Evolutionary conservation across 768 basidiomycete genomes (phyloP).

Genomic region (Lactarius hengduanensis): DNA sequence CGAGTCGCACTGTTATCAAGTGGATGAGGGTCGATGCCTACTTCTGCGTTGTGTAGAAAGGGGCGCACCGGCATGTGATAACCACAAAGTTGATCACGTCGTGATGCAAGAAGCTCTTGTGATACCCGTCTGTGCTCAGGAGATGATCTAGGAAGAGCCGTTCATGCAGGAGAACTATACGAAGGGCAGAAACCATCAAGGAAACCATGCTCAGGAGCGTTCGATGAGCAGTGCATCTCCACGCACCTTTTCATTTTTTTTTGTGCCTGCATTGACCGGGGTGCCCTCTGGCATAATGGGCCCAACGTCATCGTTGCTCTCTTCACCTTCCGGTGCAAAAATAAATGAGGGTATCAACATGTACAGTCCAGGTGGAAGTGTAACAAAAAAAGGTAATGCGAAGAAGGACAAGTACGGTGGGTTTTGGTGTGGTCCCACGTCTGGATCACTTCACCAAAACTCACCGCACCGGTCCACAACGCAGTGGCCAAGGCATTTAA

Average conservation of each 20-base stretch:
- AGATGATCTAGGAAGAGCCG: slow-evolving; percentile 89
- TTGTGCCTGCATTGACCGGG: slow-evolving; percentile 40
- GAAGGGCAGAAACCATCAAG: no score
- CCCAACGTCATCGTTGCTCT: slow-evolving; percentile 75
- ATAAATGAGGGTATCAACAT: no score
- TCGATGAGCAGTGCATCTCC: not conserved
- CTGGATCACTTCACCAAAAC: no score
- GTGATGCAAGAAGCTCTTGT: slow-evolving; percentile 97
- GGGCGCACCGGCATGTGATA: slow-evolving; percentile 72
- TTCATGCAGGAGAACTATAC: slow-evolving; percentile 88
- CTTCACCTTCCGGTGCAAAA: slow-evolving; percentile 44
- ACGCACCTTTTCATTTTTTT: slow-evolving; percentile 85
- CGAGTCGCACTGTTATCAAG: slow-evolving; percentile 61
- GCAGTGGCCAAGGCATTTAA: no score
- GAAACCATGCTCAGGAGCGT: not conserved
- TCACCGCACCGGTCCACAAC: no score
- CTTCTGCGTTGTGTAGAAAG: not conserved
- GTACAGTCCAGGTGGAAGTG: no score
- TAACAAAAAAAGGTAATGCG: no score
- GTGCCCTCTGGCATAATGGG: slow-evolving; percentile 71
- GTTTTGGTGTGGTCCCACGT: no score
- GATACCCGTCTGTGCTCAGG: slow-evolving; percentile 90
- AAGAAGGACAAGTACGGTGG: no score
- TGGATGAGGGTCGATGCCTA: slow-evolving; percentile 80
- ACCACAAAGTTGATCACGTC: slow-evolving; percentile 87